Evolutionary conservation across 768 basidiomycete genomes (phyloP).

Genomic region (Boletus coccyginus): DNA sequence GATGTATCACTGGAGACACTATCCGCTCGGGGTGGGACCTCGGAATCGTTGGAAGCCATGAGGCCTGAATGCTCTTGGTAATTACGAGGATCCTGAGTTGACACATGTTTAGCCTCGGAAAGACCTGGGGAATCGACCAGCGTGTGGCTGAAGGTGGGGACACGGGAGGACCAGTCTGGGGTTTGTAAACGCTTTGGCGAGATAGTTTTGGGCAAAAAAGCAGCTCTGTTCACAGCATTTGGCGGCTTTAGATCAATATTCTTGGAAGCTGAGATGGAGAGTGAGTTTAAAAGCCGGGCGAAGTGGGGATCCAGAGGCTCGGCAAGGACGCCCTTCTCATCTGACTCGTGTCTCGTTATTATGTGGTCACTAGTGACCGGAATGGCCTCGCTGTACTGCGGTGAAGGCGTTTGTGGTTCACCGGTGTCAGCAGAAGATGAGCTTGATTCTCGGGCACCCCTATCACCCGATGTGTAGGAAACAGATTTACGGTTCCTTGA

Average conservation of each 20-base stretch:
- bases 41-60: neutral
- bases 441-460: slow-evolving; percentile 56
- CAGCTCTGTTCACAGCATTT: neutral
- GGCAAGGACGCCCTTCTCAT: slow-evolving; percentile 24
- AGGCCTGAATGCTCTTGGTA: slow-evolving; percentile 1
- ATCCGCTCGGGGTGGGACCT: neutral
- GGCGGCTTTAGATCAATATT: slow-evolving; percentile 11
- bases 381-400: slow-evolving; percentile 46
- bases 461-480: slow-evolving; percentile 27
- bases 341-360: slow-evolving; percentile 31
- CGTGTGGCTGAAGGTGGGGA: slow-evolving; percentile 21
- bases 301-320: slow-evolving; percentile 64
- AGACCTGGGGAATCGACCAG: slow-evolving; percentile 5
- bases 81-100: slow-evolving; percentile 2
- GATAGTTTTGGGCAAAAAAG: slow-evolving; percentile 9
- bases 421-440: slow-evolving; percentile 62
- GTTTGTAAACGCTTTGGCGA: slow-evolving; percentile 17
- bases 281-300: slow-evolving; percentile 60
- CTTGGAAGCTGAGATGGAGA: slow-evolving; percentile 55
- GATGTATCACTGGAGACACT: slow-evolving; percentile 8
- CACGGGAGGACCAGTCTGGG: slow-evolving; percentile 33
- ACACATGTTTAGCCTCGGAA: slow-evolving; percentile 3
- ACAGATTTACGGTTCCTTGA: slow-evolving; percentile 35
- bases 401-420: slow-evolving; percentile 65
- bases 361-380: slow-evolving; percentile 18